A percentile compares a stretch with the other conserved stretches of the same genome.
Evolutionary conservation across 208 protist genomes (phyloP).

Genomic region (Leishmania amazonensis): DNA sequence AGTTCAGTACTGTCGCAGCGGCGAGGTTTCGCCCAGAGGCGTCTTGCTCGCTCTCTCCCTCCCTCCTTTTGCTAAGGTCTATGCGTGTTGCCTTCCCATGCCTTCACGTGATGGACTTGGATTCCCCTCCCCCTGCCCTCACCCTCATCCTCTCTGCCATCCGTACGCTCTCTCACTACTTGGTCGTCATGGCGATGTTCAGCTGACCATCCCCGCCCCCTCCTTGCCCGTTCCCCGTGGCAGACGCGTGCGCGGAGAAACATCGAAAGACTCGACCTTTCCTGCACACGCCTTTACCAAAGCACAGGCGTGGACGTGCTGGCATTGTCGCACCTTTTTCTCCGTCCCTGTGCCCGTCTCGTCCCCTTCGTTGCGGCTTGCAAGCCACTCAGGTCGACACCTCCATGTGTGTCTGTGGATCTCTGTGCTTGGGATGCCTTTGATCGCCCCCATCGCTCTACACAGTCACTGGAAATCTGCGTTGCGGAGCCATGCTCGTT

Average conservation of each 20-base stretch:
- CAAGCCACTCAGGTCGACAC: not conserved
- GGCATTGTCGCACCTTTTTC: not conserved
- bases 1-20: not conserved
- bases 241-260: not conserved
- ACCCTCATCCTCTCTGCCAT: not conserved
- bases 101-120: not conserved
- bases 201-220: not conserved
- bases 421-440: not conserved
- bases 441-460: too few species aligned
- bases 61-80: not conserved
- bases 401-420: not conserved
- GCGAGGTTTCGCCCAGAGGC: not conserved
- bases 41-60: not conserved
- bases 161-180: not conserved
- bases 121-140: not conserved
- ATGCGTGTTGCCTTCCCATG: not conserved
- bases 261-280: not conserved
- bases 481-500: not conserved
- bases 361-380: not conserved
- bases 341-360: not conserved
- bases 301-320: not conserved
- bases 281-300: not conserved
- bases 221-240: not conserved
- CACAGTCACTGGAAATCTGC: not conserved
- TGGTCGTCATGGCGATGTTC: not conserved